These are phyloP conservation scores for Micractinium sp. DNA, from an alignment of 139 green algal genomes.

Conservation along the genomic window DNA sequence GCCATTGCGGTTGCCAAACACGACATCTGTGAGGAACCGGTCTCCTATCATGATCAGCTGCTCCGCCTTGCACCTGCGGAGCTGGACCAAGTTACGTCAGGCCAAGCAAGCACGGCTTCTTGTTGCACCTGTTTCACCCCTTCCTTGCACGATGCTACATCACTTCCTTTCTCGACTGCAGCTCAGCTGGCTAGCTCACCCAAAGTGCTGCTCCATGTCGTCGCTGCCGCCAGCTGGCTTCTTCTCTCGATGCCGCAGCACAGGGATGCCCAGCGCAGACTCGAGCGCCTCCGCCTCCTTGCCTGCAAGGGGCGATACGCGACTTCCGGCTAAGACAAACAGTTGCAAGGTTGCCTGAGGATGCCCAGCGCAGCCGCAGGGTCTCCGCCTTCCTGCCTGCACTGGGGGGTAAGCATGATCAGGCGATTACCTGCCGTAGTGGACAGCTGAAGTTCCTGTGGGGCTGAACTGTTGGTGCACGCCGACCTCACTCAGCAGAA, in stretches of 20 bases:
- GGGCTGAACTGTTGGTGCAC: not conserved
- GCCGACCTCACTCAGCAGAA: not conserved
- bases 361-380: too few species aligned
- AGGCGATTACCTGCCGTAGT: not conserved
- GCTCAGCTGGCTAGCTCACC: conserved; percentile 34
- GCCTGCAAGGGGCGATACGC: conserved; percentile 49
- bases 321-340: not conserved
- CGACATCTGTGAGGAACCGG: conserved; percentile 90
- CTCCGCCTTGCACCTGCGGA: conserved; percentile 60
- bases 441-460: not conserved
- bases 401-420: too few species aligned
- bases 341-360: too few species aligned
- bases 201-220: conserved; percentile 77
- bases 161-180: not conserved
- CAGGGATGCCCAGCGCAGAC: conserved; percentile 72
- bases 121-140: too few species aligned
- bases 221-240: conserved; percentile 79
- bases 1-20: conserved; percentile 88
- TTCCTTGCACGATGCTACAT: not conserved
- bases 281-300: conserved; percentile 82
- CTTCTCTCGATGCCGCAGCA: conserved; percentile 87
- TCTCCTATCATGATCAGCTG: conserved; percentile 88
- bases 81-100: not conserved
- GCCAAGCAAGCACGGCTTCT: too few species aligned
- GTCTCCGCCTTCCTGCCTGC: too few species aligned